A percentile compares a stretch with the other conserved stretches of the same genome.
Conservation (phyloP, 768 basidiomycete species). For the Dioszegia aurantiaca region DNA sequence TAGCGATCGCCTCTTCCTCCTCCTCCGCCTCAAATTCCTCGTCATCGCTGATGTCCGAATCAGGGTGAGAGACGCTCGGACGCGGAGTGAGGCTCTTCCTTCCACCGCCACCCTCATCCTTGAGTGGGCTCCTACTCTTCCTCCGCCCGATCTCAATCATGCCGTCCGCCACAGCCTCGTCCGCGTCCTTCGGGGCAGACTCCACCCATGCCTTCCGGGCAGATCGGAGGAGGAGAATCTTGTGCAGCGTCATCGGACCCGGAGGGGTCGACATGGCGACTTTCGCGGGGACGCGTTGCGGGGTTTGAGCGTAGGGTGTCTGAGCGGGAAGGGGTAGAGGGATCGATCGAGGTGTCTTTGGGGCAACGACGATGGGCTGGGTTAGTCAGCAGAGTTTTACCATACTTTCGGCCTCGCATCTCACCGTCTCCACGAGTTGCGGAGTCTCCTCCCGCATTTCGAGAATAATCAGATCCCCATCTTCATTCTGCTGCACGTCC, state of each 20-base stretch:
- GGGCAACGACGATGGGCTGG: constrained; percentile 19
- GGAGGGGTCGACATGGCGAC: constrained; percentile 33
- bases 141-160: constrained; percentile 23
- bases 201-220: constrained; percentile 47
- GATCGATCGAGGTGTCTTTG: constrained; percentile 31
- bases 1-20: constrained; percentile 16
- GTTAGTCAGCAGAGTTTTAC: constrained; percentile 24
- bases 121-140: constrained; percentile 37
- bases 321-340: constrained; percentile 30
- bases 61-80: constrained; percentile 7
- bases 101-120: neutral
- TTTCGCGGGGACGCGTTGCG: constrained; percentile 24
- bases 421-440: neutral
- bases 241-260: constrained; percentile 38
- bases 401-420: too few relatives aligned
- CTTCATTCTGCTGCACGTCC: constrained; percentile 28
- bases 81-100: constrained; percentile 24
- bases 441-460: constrained; percentile 33
- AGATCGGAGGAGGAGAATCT: constrained; percentile 43
- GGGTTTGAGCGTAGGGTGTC: constrained; percentile 33
- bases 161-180: constrained; percentile 37
- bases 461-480: constrained; percentile 43
- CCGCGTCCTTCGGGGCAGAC: constrained; percentile 25
- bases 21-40: constrained; percentile 23
- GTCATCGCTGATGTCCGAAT: constrained; percentile 13